Conservation (phyloP, 2,329 filamentous ascomycete species). For the Arthroderma sp. region DNA sequence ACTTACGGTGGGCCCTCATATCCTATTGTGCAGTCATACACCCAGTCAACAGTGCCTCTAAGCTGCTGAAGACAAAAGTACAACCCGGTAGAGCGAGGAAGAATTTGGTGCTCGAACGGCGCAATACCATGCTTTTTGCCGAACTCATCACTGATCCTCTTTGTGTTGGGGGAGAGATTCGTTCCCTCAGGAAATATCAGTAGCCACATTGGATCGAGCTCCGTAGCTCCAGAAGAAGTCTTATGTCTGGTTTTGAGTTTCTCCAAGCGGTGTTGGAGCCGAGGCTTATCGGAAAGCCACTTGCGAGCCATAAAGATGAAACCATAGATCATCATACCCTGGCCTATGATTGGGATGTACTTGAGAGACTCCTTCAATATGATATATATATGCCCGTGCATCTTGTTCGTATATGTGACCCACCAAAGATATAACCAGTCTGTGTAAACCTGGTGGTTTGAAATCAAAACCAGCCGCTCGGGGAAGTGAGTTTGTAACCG, state of each 20-base stretch:
- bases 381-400: constrained; percentile 54
- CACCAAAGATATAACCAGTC: constrained; percentile 59
- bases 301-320: constrained; percentile 54
- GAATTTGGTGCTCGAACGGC: constrained; percentile 46
- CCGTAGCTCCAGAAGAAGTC: constrained; percentile 35
- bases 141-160: constrained; percentile 43
- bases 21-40: constrained; percentile 74
- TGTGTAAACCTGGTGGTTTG: constrained; percentile 56
- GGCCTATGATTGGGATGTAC: constrained; percentile 48
- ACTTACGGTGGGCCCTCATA: constrained; percentile 89
- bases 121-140: constrained; percentile 44
- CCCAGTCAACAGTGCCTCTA: constrained; percentile 45
- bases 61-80: constrained; percentile 49
- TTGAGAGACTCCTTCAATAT: constrained; percentile 54
- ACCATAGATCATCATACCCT: constrained; percentile 52
- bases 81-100: constrained; percentile 48
- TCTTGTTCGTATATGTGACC: constrained; percentile 50
- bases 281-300: constrained; percentile 48
- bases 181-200: constrained; percentile 54
- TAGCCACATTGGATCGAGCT: constrained; percentile 52
- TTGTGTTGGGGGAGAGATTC: constrained; percentile 44
- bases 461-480: constrained; percentile 47
- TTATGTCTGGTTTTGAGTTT: constrained; percentile 39
- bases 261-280: constrained; percentile 43
- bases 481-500: constrained; percentile 46